Base-by-base conservation (phyloP, 441 rosid species). In the Capsella rubella region DNA sequence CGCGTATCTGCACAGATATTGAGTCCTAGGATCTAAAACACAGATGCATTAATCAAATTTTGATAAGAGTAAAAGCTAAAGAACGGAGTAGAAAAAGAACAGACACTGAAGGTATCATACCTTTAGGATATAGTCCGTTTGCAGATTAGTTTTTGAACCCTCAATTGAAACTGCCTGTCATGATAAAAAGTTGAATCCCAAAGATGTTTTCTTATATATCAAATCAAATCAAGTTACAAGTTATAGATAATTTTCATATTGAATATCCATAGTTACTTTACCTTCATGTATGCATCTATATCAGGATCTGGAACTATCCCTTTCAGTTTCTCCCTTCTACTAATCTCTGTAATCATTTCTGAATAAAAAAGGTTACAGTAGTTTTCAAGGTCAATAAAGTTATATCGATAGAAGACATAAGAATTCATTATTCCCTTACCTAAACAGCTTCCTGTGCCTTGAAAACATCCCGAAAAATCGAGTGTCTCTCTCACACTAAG, bases 61-160 rank as follows among this genome's bases (percentile, higher is more conserved):
- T 55, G 31, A 9, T 28, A 40, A 6, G 21, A 14, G 11, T 1
- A 51, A 21, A 25, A 40, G 8, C 3, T 16, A 64, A 16, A 47
- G 29, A 21, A 47, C 11, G 21, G 4, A 8, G 11, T 0, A 13
- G 7, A 40, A 40, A 25, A 14, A 57, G 9, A 15, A 52, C n/a
- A 25, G 10, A 39, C 3, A 3, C 18, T 73, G 25, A 35, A 55
- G 49, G 34, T 31, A 45, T 32, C 47, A 32, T 67, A 89, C 95
- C 91, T 88, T 88, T 60, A 88, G 52, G 67, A 88, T 82, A 78
- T 88, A 89, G 61, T 89, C 95, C 18, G 95, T 91, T 80, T 87
- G 92, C 45, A 91, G 81, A 64, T 62, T 85, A 51, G 71, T 78
- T 73, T 83, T 73, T 47, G 74, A 78, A 64, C 89, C 95, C 69